Conservation (phyloP, 2,329 filamentous ascomycete genomes). For the Colletotrichum endophyticum region DNA sequence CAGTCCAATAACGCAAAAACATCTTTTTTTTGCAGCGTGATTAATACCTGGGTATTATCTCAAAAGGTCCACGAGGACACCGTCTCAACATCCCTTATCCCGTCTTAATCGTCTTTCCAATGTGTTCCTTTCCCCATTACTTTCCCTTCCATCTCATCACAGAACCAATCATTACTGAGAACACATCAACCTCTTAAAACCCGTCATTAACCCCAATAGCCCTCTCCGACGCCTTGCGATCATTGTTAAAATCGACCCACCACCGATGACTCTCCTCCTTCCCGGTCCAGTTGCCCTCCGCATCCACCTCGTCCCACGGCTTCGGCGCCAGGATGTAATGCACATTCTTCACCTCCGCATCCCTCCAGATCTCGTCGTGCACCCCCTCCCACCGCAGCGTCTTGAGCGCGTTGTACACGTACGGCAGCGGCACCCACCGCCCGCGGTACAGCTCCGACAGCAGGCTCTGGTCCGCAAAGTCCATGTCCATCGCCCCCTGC, state of each 20-base stretch:
- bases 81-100: neutral
- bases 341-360: constrained; percentile 63
- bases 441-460: constrained; percentile 59
- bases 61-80: neutral
- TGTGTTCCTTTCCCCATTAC: neutral
- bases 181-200: constrained; percentile 22
- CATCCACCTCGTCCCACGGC: constrained; percentile 61
- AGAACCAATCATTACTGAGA: too few relatives aligned
- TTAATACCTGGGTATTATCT: constrained; percentile 6
- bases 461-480: constrained; percentile 66
- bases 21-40: neutral
- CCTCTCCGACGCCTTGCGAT: constrained; percentile 47
- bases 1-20: neutral
- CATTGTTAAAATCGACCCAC: constrained; percentile 58
- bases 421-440: constrained; percentile 63
- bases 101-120: neutral
- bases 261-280: constrained; percentile 56
- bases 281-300: constrained; percentile 45
- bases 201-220: constrained; percentile 41
- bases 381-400: constrained; percentile 59
- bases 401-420: constrained; percentile 68
- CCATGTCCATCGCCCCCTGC: constrained; percentile 48
- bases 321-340: constrained; percentile 68
- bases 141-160: neutral
- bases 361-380: constrained; percentile 61